Conservation (phyloP, 2,329 filamentous ascomycete genomes). For the Trichocomaceae sp. region DNA sequence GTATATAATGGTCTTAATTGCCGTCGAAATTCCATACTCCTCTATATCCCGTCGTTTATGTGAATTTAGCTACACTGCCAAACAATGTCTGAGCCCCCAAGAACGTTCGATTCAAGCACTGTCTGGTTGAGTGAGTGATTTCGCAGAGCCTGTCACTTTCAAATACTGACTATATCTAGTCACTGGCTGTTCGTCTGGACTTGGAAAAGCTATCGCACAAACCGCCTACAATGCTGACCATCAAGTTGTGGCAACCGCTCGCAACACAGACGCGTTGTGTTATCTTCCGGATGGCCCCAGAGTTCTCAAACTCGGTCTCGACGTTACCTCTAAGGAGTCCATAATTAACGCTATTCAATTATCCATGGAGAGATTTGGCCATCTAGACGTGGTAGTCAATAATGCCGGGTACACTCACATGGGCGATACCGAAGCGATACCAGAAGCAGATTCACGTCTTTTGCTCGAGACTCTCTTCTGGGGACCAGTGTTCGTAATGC, state of each 20-base stretch:
- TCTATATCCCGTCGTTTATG: not conserved
- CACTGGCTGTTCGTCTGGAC: not conserved
- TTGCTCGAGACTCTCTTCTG: not conserved
- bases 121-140: not conserved
- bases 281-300: not conserved
- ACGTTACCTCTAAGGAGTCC: not conserved
- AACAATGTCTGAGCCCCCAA: not conserved
- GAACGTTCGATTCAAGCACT: not conserved
- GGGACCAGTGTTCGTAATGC: not conserved
- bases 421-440: not conserved
- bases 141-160: not conserved
- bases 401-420: constrained; percentile 1
- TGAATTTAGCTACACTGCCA: not conserved
- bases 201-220: not conserved
- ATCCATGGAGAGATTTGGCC: not conserved
- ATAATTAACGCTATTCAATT: not conserved
- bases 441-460: not conserved
- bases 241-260: not conserved
- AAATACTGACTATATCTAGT: not conserved
- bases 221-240: not conserved
- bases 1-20: not conserved
- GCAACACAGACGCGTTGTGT: not conserved
- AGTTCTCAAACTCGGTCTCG: not conserved
- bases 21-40: not conserved
- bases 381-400: constrained; percentile 3